Evolutionary conservation across 495 filamentous ascomycete genomes (phyloP).

Genomic region (Aspergillus cristatus): DNA sequence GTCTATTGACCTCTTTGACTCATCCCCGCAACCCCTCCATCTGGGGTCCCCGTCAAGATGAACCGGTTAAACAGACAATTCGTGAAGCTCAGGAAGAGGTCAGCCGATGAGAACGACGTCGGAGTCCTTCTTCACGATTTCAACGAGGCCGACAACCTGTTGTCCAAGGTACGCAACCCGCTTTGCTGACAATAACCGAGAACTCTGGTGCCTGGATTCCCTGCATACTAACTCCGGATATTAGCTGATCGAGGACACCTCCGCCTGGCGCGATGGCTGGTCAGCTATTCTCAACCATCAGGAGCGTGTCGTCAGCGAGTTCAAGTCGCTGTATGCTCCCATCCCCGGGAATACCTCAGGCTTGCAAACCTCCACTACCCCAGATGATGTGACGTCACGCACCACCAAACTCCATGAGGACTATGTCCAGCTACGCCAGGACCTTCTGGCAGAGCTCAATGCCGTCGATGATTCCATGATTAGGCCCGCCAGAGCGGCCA

Average conservation of each 20-base stretch:
- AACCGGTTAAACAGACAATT: conserved; percentile 71
- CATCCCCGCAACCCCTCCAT: conserved; percentile 1
- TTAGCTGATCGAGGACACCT: conserved; percentile 74
- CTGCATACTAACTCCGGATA: background rate
- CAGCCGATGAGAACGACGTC: conserved; percentile 71
- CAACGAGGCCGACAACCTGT: conserved; percentile 71
- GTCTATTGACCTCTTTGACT: too few relatives aligned
- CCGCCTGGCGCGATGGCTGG: conserved; percentile 83
- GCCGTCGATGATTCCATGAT: conserved; percentile 67
- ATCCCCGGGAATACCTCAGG: conserved; percentile 57
- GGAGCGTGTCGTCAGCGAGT: conserved; percentile 57
- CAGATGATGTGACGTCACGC: conserved; percentile 52
- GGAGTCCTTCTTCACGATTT: conserved; percentile 71
- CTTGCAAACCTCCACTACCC: conserved; percentile 49
- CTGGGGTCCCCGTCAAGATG: conserved; percentile 48
- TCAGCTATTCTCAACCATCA: conserved; percentile 63
- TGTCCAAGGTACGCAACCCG: conserved; percentile 49
- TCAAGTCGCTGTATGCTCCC: conserved; percentile 73
- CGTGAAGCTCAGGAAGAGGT: conserved; percentile 58
- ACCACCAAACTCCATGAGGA: conserved; percentile 57
- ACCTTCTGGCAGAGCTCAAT: conserved; percentile 64
- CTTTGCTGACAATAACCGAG: too few relatives aligned
- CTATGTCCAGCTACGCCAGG: conserved; percentile 65
- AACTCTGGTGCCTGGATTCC: background rate
- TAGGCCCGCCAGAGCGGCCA: conserved; percentile 61